phyloP scores from a whole-genome alignment of 768 basidiomycete genomes.

The Boletus speciosus region DNA sequence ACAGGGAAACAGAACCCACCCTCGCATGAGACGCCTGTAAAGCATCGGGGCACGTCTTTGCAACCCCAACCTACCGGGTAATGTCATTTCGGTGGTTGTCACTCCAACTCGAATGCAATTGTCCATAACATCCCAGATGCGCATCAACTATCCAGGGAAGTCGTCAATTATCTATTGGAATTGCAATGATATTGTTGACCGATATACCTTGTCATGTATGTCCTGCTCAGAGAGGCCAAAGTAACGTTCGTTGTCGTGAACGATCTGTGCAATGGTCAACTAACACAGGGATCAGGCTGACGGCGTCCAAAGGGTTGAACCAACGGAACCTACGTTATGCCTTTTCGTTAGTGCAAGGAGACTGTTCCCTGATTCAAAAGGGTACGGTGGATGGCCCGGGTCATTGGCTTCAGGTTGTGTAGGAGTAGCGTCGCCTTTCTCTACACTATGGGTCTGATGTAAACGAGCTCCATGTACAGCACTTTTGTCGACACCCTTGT shows the following conservation, averaged over 20 bases:
- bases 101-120: slow-evolving; percentile 86
- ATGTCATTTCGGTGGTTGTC: slow-evolving; percentile 67
- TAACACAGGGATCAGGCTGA: slow-evolving; percentile 30
- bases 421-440: slow-evolving; percentile 20
- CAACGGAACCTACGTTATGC: slow-evolving; percentile 64
- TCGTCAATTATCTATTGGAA: background rate
- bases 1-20: slow-evolving; percentile 40
- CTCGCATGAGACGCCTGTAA: slow-evolving; percentile 87
- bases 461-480: slow-evolving; percentile 77
- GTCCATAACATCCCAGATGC: slow-evolving; percentile 92
- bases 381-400: slow-evolving; percentile 70
- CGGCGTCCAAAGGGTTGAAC: background rate
- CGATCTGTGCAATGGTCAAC: slow-evolving; percentile 93
- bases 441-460: slow-evolving; percentile 55
- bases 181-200: background rate
- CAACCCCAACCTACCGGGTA: slow-evolving; percentile 82
- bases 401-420: slow-evolving; percentile 18
- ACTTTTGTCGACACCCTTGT: slow-evolving; percentile 85
- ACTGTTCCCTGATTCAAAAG: slow-evolving; percentile 74
- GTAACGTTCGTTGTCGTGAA: slow-evolving; percentile 85
- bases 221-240: slow-evolving; percentile 76
- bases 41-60: slow-evolving; percentile 84
- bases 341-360: slow-evolving; percentile 72
- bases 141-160: slow-evolving; percentile 44
- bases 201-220: slow-evolving; percentile 63